Evolutionary conservation across 331 rosid species (phyloP).

Genomic region (Ulmus americana): DNA sequence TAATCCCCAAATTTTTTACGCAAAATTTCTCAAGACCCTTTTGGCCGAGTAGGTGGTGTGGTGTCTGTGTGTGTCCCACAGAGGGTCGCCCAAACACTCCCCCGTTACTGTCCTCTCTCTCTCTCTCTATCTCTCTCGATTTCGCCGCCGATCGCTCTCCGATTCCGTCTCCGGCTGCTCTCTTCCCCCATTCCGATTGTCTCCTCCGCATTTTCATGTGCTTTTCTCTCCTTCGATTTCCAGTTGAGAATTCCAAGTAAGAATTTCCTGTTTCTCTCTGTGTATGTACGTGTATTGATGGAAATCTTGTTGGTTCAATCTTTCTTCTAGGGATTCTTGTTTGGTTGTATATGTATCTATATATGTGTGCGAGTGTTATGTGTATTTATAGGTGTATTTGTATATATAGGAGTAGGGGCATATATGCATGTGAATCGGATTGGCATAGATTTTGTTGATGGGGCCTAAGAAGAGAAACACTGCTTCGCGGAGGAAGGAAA

Average conservation of each 20-base stretch:
- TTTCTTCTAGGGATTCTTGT: not conserved
- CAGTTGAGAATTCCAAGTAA: constrained; percentile 23
- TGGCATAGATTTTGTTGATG: constrained; percentile 46
- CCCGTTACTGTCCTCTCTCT: not conserved
- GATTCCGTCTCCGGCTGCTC: constrained; percentile 22
- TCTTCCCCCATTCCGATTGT: constrained; percentile 1
- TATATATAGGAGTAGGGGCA: not conserved
- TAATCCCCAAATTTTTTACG: not conserved
- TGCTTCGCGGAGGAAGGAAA: constrained; percentile 54
- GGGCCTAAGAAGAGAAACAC: constrained; percentile 73
- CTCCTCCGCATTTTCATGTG: constrained; percentile 5
- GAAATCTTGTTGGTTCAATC: not conserved
- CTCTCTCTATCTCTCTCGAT: constrained; percentile 22
- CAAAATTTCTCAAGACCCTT: not conserved
- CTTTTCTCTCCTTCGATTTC: not conserved
- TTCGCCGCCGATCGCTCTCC: constrained; percentile 44
- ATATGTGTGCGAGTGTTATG: not conserved
- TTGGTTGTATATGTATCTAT: not conserved
- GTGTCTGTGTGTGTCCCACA: constrained; percentile 11
- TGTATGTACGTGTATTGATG: not conserved
- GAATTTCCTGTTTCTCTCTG: constrained; percentile 11
- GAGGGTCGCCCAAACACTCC: constrained; percentile 3
- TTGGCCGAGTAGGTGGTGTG: constrained; percentile 29
- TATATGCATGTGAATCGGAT: constrained; percentile 66
- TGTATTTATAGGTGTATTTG: no score